Percentiles rank a stretch among this genome's conserved stretches.
phyloP scores from a whole-genome alignment of 2,329 filamentous ascomycete genomes.

The Iodosphaeria phyllophila region DNA sequence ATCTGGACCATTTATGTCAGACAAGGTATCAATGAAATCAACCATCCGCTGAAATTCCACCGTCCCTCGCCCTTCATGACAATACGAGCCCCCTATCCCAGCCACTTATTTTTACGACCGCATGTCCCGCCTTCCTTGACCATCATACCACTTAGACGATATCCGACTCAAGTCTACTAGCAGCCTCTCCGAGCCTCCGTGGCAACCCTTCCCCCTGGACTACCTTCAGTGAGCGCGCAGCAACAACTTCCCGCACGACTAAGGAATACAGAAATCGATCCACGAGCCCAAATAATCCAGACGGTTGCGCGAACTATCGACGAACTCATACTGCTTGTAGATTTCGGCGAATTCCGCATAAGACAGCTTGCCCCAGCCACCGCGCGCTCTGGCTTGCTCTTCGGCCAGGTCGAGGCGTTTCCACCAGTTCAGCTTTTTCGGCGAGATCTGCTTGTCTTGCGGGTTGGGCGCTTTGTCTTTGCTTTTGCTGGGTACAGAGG shows the following conservation, averaged over 20 bases:
- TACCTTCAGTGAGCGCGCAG: background rate
- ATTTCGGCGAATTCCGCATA: slow-evolving; percentile 65
- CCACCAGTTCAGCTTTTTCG: slow-evolving; percentile 24
- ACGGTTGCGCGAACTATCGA: slow-evolving; percentile 40
- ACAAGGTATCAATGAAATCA: too few relatives aligned
- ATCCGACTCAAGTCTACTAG: too few relatives aligned
- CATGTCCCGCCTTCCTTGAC: too few relatives aligned
- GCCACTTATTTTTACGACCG: too few relatives aligned
- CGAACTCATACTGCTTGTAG: slow-evolving; percentile 36
- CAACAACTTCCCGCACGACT: slow-evolving; percentile 5
- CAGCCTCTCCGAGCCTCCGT: too few relatives aligned
- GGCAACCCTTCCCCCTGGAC: too few relatives aligned
- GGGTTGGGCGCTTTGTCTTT: background rate
- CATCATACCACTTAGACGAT: too few relatives aligned
- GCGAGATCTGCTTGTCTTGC: slow-evolving; percentile 8
- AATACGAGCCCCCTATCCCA: too few relatives aligned
- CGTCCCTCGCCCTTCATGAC: too few relatives aligned
- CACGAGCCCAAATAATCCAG: slow-evolving; percentile 74
- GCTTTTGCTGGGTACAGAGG: background rate
- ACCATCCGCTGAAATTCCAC: too few relatives aligned
- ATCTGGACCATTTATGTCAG: too few relatives aligned
- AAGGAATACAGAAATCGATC: slow-evolving; percentile 67
- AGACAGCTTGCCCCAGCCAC: slow-evolving; percentile 63
- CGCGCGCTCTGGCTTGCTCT: slow-evolving; percentile 46
- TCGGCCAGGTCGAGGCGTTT: slow-evolving; percentile 45